Evolutionary conservation across 164 flowering plant species (phyloP).

Genomic region (Kingdonia uniflora): DNA sequence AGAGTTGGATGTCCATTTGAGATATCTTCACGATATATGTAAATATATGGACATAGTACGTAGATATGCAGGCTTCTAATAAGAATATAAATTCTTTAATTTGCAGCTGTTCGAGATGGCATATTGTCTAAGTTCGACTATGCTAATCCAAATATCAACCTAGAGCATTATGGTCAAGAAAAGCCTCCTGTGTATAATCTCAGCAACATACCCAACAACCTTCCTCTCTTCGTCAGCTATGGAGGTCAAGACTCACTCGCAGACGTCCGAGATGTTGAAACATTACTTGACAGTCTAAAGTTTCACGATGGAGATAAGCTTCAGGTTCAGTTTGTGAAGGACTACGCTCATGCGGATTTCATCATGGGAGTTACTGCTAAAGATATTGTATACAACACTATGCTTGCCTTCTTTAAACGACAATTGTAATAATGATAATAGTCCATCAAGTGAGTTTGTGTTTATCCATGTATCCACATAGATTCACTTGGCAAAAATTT

Average conservation of each 20-base stretch:
- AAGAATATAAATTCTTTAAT: background rate
- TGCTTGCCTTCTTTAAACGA: slow-evolving; percentile 44
- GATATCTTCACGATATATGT: background rate
- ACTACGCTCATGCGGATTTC: slow-evolving; percentile 61
- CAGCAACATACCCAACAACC: slow-evolving; percentile 46
- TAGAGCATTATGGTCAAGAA: slow-evolving; percentile 37
- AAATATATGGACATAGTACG: no score
- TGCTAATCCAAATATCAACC: slow-evolving; percentile 22
- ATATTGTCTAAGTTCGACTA: slow-evolving; percentile 42
- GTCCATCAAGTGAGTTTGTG: no score
- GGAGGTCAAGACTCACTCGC: slow-evolving; percentile 61
- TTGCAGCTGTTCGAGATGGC: slow-evolving; percentile 47
- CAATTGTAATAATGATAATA: background rate
- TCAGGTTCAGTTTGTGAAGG: slow-evolving; percentile 36
- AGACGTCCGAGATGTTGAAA: slow-evolving; percentile 38
- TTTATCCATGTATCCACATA: no score
- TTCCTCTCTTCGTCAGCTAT: slow-evolving; percentile 66
- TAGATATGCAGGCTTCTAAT: no score
- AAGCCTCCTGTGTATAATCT: slow-evolving; percentile 51
- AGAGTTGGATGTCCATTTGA: background rate
- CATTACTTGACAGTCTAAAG: slow-evolving; percentile 43
- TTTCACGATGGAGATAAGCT: slow-evolving; percentile 52
- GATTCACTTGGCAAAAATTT: no score
- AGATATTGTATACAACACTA: slow-evolving; percentile 36
- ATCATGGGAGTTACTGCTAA: slow-evolving; percentile 58